These are phyloP conservation scores for Arctium minus DNA, from an alignment of 129 eudicot species.

Conservation along the genomic window DNA sequence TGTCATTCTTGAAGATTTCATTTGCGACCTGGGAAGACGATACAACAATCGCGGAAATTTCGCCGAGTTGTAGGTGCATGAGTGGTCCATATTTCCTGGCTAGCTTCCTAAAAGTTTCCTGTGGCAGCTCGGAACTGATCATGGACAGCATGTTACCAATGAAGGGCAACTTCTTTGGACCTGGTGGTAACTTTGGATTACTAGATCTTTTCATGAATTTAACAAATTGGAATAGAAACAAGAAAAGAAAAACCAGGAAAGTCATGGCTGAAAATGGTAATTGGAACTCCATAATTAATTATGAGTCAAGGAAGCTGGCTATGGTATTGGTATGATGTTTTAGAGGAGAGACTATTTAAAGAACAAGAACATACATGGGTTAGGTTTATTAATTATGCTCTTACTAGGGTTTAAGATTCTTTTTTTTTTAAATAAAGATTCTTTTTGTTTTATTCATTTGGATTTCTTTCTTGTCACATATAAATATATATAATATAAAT, in stretches of 20 bases:
- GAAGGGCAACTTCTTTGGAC: not conserved
- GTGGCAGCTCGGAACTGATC: not conserved
- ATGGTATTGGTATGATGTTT: not conserved
- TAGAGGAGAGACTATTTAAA: not conserved
- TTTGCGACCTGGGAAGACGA: slow-evolving; percentile 1
- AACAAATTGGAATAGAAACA: not conserved
- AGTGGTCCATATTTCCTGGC: slow-evolving; percentile 20
- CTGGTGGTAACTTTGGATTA: not conserved
- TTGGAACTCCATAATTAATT: not conserved
- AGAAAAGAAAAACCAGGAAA: not conserved
- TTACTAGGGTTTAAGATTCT: not conserved
- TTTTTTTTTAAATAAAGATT: not conserved
- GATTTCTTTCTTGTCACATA: not conserved
- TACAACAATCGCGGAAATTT: slow-evolving; percentile 13
- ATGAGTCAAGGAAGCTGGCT: not conserved
- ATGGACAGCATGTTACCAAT: not conserved
- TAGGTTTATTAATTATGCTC: not conserved
- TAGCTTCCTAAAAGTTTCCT: not conserved
- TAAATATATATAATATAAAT: not conserved
- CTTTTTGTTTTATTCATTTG: not conserved
- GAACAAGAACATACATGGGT: not conserved
- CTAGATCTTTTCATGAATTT: not conserved
- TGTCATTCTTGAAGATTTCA: not conserved
- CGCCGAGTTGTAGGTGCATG: slow-evolving; percentile 23
- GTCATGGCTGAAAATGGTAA: not conserved